These are phyloP conservation scores for Calonectria pseudoturangicola DNA, from an alignment of 2,329 filamentous ascomycete species.

Conservation along the genomic window DNA sequence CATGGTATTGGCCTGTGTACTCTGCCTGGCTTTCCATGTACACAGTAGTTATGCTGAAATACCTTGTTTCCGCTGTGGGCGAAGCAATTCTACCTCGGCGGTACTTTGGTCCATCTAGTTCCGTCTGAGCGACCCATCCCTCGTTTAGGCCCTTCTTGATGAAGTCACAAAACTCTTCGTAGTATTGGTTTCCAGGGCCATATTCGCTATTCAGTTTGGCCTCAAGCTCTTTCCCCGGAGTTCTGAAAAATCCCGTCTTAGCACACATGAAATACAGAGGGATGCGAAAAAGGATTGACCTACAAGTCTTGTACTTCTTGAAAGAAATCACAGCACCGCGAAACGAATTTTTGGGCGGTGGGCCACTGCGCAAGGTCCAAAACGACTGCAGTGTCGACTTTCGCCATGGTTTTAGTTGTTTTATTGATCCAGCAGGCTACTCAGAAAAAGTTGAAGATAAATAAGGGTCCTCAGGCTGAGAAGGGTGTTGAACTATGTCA, in stretches of 20 bases:
- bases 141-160: background rate
- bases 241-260: background rate
- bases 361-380: background rate
- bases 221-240: background rate
- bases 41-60: slow-evolving; percentile 6
- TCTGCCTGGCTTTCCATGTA: slow-evolving; percentile 6
- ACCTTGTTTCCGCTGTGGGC: background rate
- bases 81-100: slow-evolving; percentile 4
- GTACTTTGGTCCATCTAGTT: background rate
- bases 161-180: slow-evolving; percentile 1
- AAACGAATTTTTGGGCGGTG: background rate
- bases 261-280: too few species aligned
- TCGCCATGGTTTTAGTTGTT: background rate
- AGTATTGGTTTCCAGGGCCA: slow-evolving; percentile 6
- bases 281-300: too few species aligned
- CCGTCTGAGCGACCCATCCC: slow-evolving; percentile 4
- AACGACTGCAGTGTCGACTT: background rate
- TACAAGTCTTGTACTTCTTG: slow-evolving; percentile 12
- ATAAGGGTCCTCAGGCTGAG: too few species aligned
- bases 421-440: too few species aligned
- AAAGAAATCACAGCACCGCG: background rate
- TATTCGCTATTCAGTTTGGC: slow-evolving; percentile 6
- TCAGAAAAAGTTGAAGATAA: too few species aligned
- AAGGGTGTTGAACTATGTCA: too few species aligned
- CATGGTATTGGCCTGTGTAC: background rate